A percentile compares a stretch with the other conserved stretches of the same genome.
Evolutionary conservation across 139 green algal species (phyloP).

Genomic region (Chlamydomonas sp.): DNA sequence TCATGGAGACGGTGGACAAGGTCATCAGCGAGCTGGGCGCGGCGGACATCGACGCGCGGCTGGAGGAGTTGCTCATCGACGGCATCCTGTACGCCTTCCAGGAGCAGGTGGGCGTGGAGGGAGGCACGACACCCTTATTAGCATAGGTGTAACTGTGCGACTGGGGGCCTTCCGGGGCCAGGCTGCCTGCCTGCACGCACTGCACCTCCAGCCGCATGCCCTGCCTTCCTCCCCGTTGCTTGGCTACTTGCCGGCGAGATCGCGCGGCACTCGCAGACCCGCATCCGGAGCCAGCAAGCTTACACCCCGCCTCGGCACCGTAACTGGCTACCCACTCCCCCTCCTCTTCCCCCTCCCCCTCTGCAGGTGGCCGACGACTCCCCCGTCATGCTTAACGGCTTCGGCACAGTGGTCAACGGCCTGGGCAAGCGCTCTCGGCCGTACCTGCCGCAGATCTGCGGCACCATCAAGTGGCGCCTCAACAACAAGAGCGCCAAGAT

Average conservation of each 20-base stretch:
- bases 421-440: constrained; percentile 93
- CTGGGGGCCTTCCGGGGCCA: neutral
- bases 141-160: neutral
- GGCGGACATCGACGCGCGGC: constrained; percentile 92
- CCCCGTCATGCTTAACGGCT: constrained; percentile 97
- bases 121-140: no score
- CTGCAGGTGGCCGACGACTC: constrained; percentile 81
- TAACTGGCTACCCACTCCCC: neutral
- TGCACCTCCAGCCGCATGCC: no score
- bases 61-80: constrained; percentile 98
- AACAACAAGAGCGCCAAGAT: constrained; percentile 99
- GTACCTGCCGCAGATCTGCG: constrained; percentile 98
- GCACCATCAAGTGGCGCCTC: constrained; percentile 99
- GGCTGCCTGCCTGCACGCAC: no score
- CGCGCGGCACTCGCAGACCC: neutral
- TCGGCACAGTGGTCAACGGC: constrained; percentile 96
- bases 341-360: neutral
- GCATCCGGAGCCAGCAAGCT: no score
- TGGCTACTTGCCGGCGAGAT: neutral
- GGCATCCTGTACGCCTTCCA: constrained; percentile 99
- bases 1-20: constrained; percentile 97
- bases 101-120: constrained; percentile 80
- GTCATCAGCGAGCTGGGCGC: constrained; percentile 89
- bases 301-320: no score
- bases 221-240: neutral